A percentile compares a stretch with the other conserved stretches of the same genome.
phyloP scores from a whole-genome alignment of 2,329 filamentous ascomycete species.

The Harringtonia lauricola region DNA sequence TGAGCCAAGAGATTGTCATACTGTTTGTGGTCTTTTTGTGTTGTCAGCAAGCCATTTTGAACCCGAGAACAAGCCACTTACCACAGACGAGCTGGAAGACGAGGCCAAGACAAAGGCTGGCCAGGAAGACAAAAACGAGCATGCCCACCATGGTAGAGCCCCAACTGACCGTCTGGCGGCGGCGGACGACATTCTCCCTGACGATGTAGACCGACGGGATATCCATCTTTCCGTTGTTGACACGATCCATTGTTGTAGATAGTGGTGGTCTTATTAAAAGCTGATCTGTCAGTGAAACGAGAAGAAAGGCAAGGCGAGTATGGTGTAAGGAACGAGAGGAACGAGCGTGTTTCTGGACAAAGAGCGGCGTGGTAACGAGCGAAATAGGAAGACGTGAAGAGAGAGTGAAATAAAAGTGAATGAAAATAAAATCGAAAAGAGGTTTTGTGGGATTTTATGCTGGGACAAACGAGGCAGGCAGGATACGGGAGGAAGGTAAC shows the following conservation, averaged over 20 bases:
- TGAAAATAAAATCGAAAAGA: slow-evolving; percentile 8
- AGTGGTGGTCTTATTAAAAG: too few species aligned
- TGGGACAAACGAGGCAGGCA: not conserved
- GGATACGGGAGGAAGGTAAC: too few species aligned
- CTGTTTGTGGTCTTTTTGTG: slow-evolving; percentile 8
- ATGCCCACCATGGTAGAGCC: not conserved
- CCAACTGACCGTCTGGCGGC: not conserved
- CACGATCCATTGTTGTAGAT: slow-evolving; percentile 5
- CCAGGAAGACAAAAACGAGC: not conserved
- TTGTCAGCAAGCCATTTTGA: not conserved
- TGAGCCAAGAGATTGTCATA: slow-evolving; percentile 8
- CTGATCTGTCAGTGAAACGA: too few species aligned
- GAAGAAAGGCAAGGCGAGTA: not conserved
- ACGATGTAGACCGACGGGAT: not conserved
- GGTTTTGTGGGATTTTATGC: too few species aligned
- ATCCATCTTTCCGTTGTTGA: not conserved
- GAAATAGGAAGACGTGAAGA: not conserved
- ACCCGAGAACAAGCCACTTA: not conserved
- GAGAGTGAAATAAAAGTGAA: not conserved
- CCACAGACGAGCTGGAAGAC: not conserved
- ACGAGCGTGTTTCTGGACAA: not conserved
- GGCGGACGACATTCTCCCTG: not conserved
- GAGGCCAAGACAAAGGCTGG: too few species aligned
- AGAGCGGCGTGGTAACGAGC: not conserved
- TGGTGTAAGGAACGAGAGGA: not conserved